Base-by-base conservation (phyloP, 2,329 filamentous ascomycete genomes). In the Trichophaea hybrida region DNA sequence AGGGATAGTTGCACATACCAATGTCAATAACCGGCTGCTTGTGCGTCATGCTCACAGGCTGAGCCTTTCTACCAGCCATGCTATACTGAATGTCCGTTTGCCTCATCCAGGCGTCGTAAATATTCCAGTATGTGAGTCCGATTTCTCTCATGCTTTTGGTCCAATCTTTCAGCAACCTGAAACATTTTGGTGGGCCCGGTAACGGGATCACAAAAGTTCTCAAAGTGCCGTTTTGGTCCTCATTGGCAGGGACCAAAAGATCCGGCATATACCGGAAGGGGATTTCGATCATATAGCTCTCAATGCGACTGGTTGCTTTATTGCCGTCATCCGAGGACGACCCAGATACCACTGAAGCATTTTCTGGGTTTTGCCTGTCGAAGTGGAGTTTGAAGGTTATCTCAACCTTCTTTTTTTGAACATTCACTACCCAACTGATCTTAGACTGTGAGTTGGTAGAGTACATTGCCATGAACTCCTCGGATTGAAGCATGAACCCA, bases 11-110 rank as follows among this genome's bases (percentile, higher is more conserved):
- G 38, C 38, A 49, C 72, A 70, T 70, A 74, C 78, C 81, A 62
- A 83, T 78, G 67, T 85, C 80, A 61, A 85, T 79, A 8, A 80
- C 72, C 6, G 78, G 74, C 2, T 72, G 71, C 1, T 67, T 67
- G 59, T 78, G 80, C 40, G 73, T 74, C 5, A 83, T 69, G 40
- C 74, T 72, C 8, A 78, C 69, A 0, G 75, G 71, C 13, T 71
- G 69, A 12, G 61, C 64, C 6, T 66, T 68, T 5, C 75, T 69
- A 12, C 63, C 64, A 6, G 69, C 64, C 6, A 73, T 72, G 38
- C 74, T 68, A 58, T 75, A 73, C n/a, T 79, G 74, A 31, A 86
- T 77, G 62, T 81, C 77, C 0, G 82, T 85, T 65, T 84, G 81
- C 17, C 84, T 77, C 59, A 75, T 80, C 82, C 81, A 86, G 0